Evolutionary conservation across 768 basidiomycete species (phyloP).

Genomic region (Termitomyces sp.): DNA sequence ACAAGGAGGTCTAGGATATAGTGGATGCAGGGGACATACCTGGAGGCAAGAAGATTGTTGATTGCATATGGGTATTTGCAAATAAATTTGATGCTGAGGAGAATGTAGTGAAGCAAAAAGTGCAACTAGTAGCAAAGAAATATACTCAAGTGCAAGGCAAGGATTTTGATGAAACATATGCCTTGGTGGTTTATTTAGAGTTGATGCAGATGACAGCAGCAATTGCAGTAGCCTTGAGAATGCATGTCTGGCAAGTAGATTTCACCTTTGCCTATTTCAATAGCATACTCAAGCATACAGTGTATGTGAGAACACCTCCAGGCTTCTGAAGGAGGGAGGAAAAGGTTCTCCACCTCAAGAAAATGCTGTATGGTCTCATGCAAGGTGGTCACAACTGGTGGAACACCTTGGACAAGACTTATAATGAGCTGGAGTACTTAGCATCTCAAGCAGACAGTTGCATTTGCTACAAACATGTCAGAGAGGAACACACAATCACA

Average conservation of each 20-base stretch:
- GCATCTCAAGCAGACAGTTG: no score
- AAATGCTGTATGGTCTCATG: no score
- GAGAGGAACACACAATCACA: no score
- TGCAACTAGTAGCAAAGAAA: not conserved
- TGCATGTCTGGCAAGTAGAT: not conserved
- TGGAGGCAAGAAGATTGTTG: not conserved
- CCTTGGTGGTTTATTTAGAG: not conserved
- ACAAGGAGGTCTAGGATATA: no score
- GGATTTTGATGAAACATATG: not conserved
- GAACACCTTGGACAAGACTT: not conserved
- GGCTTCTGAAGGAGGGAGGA: not conserved
- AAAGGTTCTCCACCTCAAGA: not conserved
- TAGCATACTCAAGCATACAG: not conserved
- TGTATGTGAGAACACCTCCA: not conserved
- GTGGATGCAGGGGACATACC: not conserved
- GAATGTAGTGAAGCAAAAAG: not conserved
- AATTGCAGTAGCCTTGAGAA: not conserved
- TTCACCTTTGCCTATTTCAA: not conserved
- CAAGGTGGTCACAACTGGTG: not conserved
- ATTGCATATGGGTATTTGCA: not conserved
- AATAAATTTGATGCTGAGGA: not conserved
- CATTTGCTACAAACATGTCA: no score
- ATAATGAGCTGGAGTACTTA: no score
- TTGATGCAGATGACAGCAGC: not conserved
- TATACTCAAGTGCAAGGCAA: not conserved